Base-by-base conservation (phyloP, 495 filamentous ascomycete genomes). In the Daldinia grandis region DNA sequence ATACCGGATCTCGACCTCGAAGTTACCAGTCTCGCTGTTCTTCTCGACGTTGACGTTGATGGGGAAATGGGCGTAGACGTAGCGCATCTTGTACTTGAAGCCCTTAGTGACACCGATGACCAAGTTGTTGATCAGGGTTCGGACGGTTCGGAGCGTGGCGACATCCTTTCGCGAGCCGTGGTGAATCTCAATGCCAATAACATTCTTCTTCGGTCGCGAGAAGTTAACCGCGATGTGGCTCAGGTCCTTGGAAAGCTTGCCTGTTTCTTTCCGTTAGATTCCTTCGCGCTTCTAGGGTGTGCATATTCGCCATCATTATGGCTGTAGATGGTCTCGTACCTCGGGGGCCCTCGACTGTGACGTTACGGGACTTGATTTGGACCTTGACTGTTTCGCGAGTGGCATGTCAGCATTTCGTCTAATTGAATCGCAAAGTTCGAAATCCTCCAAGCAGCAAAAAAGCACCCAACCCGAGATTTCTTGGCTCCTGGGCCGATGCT, bases 41-140 rank as follows among this genome's bases (percentile, higher is more conserved):
- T 96, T 94, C 68, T 98, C 93, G 73, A 99, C 84, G 87, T 98
- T 98, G 82, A 99, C 95, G 88, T 98, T 99, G 93, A 99, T 99
- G 81, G 95, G 95, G 81, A 99, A 99, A 89, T 99, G 95, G 76
- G 95, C 95, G 82, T 99, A 99, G 85, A 99, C 95, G 85, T 99
- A 99, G 74, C 95, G 92, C 95, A 99, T 98, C 92, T 98, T 99
- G 92, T 99, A 99, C 87, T 95, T 95, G 92, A 92, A 99, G 69
- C 95, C 95, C 86, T 92, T 94, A 79, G 96, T 99, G 68, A 99
- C 95, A 82, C 95, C 95, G 79, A 93, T 91, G 84, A 98, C 92
- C 82, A 99, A 76, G 90, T 99, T 99, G 88, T 95, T 92, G 87
- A 99, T 97, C 82, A 98, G 77, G 63, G 94, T 93, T 76, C 92